Evolutionary conservation across 2,329 filamentous ascomycete genomes (phyloP), one percentile per base, ranked within the genome.

Genomic region (Fusarium circinatum): DNA sequence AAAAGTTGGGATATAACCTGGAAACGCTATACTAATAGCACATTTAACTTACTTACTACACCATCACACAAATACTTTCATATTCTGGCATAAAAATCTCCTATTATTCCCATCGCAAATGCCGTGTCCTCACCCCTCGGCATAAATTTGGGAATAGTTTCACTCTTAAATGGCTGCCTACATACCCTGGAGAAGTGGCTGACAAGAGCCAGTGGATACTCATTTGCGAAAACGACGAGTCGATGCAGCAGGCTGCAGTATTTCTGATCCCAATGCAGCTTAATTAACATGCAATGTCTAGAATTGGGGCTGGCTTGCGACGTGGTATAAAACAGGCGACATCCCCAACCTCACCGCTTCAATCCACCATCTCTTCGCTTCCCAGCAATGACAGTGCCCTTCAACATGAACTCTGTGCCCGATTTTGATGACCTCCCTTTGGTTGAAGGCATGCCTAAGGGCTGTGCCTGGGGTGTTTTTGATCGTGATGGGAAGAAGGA

Each of bases 381-480:
- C 10, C 42, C 4, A 11, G 10, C 3, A 13, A 14, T 20, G 18
- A 42, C 13, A 20, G 74, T 74, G 57, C 1, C 48, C 17, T 62
- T 57, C 17, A 13, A 65, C 15, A 54, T 56, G 3, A 49, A 5
- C 30, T 74, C 71, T 1, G 57, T 75, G 0, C 71, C 72, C 8
- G 57, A 74, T 13, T 74, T 70, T 24, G 72, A 74, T 47, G 63
- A 72, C n/a, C 60, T 74, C 5, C 55, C 71, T 8, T 10, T 39
- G 24, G 83, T 86, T 17, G 70, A 83, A 22, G 83, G 80, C 30
- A 85, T 86, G 81, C 85, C 84, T 0, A 81, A 85, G 55, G 85
- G 86, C 15, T 88, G 85, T 61, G 85, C 85, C 9, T 89, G 87
- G 87, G 87, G 87, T 5, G 15, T 89, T 8, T 88, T 88, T 62